Conservation (phyloP, 129 eudicot genomes). For the Arctium lappa region DNA sequence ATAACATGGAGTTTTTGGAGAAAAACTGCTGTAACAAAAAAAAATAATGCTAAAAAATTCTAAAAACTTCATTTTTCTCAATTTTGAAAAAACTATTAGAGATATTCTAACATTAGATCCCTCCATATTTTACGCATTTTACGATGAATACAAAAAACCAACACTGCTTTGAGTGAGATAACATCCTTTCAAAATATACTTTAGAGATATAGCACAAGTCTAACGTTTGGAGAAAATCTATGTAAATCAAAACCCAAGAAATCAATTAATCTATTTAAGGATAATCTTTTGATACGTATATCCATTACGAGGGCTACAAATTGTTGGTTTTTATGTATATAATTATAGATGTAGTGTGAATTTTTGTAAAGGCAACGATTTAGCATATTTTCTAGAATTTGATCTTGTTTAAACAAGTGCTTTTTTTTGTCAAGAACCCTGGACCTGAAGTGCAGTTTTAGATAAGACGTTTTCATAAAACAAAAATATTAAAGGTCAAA, state of each 20-base stretch:
- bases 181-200: not conserved
- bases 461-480: not conserved
- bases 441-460: not conserved
- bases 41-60: not conserved
- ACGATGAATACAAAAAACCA: not conserved
- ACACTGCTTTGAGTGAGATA: not conserved
- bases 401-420: not conserved
- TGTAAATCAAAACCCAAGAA: not conserved
- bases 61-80: not conserved
- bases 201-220: not conserved
- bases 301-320: no score
- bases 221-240: not conserved
- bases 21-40: not conserved
- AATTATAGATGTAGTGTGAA: not conserved
- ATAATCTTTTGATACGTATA: no score
- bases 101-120: not conserved
- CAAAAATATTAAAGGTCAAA: not conserved
- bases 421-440: not conserved
- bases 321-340: not conserved
- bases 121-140: not conserved
- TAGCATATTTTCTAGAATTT: not conserved
- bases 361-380: not conserved
- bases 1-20: not conserved
- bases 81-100: not conserved
- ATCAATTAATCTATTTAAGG: not conserved